Base-by-base conservation (phyloP, 768 basidiomycete genomes). In the Rhodosporidiobolus odoratus region DNA sequence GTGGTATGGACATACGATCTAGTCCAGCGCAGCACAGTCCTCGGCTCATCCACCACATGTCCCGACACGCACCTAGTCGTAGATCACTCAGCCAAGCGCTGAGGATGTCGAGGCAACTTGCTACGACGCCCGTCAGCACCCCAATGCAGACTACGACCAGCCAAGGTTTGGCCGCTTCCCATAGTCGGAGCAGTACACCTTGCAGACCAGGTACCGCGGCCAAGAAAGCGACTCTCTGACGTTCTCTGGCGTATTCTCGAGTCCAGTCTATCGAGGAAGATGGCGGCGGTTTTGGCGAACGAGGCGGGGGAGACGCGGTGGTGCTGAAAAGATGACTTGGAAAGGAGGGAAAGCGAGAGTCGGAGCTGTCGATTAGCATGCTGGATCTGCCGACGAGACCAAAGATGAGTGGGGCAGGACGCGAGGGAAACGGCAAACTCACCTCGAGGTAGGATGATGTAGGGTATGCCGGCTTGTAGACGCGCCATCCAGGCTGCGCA, bases 1-100 rank as follows among this genome's bases (percentile, higher is more conserved):
- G n/a, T n/a, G n/a, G n/a, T n/a, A n/a, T 2, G 23, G 21, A 72
- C 76, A 56, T 25, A 75, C 76, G 59, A 53, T 76, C 76, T 30
- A 77, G 23, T 7, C 75, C 76, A 12, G 71, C 65, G 43, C 76
- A 77, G 53, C 76, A 77, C 8, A 71, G 32, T 10, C 62, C 65
- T 23, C 71, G 38, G 57, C 73, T 73, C 67, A 77, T 72, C 70
- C 74, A 75, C 72, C 75, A 76, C 47, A 66, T 73, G n/a, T 74
- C 75, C 30, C 66, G 58, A 52, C 76, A 77, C 4, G 71, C 62
- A 10, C 76, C 76, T 8, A 65, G 45, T 27, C 76, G 17, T 2
- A 77, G 37, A 53, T 77, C 76, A 38, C 68, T 71, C 63, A 77
- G 47, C 76, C 76, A 77, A 15, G 65, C 65, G 16, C 65, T 71